Evolutionary conservation across 2,329 filamentous ascomycete species (phyloP).

Genomic region (Aspergillus ochraceus): DNA sequence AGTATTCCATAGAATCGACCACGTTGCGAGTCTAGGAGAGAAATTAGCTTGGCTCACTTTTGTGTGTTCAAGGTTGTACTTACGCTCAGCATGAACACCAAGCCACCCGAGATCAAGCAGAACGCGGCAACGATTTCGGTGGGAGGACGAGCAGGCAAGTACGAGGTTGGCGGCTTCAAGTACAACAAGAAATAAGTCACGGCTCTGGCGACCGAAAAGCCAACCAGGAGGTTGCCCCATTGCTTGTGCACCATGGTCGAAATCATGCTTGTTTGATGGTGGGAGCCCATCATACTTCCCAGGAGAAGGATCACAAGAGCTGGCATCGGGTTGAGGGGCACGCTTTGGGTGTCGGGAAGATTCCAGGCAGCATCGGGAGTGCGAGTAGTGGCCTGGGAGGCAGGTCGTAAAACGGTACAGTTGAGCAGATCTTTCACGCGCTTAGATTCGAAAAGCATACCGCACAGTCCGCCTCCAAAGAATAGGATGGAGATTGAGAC

Average conservation of each 20-base stretch:
- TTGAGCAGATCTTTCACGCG: slow-evolving; percentile 61
- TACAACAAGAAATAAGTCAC: slow-evolving; percentile 80
- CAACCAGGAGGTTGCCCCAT: slow-evolving; percentile 84
- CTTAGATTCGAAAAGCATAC: slow-evolving; percentile 81
- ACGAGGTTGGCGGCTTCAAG: slow-evolving; percentile 75
- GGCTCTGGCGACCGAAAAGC: slow-evolving; percentile 74
- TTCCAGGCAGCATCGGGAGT: slow-evolving; percentile 53
- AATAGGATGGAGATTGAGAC: slow-evolving; percentile 91
- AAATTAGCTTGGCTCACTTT: slow-evolving; percentile 17
- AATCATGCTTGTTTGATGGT: slow-evolving; percentile 79
- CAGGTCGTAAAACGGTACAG: slow-evolving; percentile 46
- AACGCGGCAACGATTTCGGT: slow-evolving; percentile 87
- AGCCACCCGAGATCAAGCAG: slow-evolving; percentile 80
- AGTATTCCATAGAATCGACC: slow-evolving; percentile 72
- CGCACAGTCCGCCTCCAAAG: slow-evolving; percentile 83
- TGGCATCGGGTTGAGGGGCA: slow-evolving; percentile 86
- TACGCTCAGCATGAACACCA: slow-evolving; percentile 90
- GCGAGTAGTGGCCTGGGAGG: slow-evolving; percentile 34
- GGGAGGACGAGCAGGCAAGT: slow-evolving; percentile 79
- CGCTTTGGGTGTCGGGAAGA: slow-evolving; percentile 65
- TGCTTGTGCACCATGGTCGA: slow-evolving; percentile 92
- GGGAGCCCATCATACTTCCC: slow-evolving; percentile 92
- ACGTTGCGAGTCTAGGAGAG: slow-evolving; percentile 68
- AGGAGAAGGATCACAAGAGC: slow-evolving; percentile 82
- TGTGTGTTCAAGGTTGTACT: slow-evolving; percentile 39